phyloP scores from a whole-genome alignment of 2,329 filamentous ascomycete genomes.

The Chaetomium olivaceum region DNA sequence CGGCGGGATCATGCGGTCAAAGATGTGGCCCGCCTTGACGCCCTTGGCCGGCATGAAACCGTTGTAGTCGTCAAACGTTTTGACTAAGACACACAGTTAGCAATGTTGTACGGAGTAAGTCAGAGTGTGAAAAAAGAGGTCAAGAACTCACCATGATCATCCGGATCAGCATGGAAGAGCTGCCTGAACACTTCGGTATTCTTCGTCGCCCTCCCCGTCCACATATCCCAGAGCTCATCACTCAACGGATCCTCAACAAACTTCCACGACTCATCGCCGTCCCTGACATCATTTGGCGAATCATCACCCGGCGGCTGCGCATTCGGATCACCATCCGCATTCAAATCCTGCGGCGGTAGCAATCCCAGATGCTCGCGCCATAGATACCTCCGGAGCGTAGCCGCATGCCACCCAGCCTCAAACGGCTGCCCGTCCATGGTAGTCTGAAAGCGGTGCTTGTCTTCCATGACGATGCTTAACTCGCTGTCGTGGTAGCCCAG shows the following conservation, averaged over 20 bases:
- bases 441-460: slow-evolving; percentile 68
- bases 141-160: slow-evolving; percentile 67
- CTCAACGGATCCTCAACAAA: slow-evolving; percentile 71
- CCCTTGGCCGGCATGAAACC: slow-evolving; percentile 69
- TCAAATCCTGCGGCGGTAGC: slow-evolving; percentile 69
- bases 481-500: slow-evolving; percentile 89
- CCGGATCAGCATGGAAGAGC: slow-evolving; percentile 84
- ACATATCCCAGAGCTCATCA: slow-evolving; percentile 66
- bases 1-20: slow-evolving; percentile 73
- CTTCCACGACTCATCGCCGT: slow-evolving; percentile 61
- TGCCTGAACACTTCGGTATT: slow-evolving; percentile 79
- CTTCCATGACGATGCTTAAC: slow-evolving; percentile 85
- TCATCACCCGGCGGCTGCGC: slow-evolving; percentile 69
- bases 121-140: too few relatives aligned
- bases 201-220: slow-evolving; percentile 66
- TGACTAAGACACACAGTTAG: slow-evolving; percentile 53
- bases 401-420: slow-evolving; percentile 77
- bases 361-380: slow-evolving; percentile 92
- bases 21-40: slow-evolving; percentile 82
- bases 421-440: slow-evolving; percentile 78
- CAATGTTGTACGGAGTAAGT: background rate
- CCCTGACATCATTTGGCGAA: slow-evolving; percentile 63
- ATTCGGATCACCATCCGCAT: slow-evolving; percentile 68
- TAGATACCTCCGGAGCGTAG: slow-evolving; percentile 76
- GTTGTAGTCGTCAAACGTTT: slow-evolving; percentile 88